Evolutionary conservation across 2,329 filamentous ascomycete species (phyloP).

Genomic region (Pseudonectria foliicola): DNA sequence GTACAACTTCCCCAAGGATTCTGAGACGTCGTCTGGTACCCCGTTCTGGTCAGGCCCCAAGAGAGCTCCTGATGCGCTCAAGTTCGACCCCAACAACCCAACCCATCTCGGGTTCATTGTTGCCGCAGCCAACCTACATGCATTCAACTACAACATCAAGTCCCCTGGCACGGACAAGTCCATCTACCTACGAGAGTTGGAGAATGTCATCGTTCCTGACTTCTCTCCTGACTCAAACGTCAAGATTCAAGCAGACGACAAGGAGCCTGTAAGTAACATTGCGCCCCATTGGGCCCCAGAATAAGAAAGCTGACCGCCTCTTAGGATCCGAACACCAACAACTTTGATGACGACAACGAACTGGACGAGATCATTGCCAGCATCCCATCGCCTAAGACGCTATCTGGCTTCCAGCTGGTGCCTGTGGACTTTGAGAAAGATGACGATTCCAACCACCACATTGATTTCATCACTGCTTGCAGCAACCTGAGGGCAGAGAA

Average conservation of each 20-base stretch:
- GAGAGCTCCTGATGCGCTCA: slow-evolving; percentile 85
- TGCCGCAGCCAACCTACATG: slow-evolving; percentile 84
- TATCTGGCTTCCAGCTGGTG: slow-evolving; percentile 81
- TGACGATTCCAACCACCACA: slow-evolving; percentile 95
- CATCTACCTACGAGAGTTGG: slow-evolving; percentile 72
- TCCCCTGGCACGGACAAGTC: slow-evolving; percentile 61
- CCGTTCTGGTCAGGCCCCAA: slow-evolving; percentile 98
- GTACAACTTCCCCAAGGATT: slow-evolving; percentile 96
- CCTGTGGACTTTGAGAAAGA: slow-evolving; percentile 99
- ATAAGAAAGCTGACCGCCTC: slow-evolving; percentile 5
- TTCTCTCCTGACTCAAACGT: slow-evolving; percentile 85
- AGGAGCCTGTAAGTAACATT: slow-evolving; percentile 60
- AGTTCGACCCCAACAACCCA: slow-evolving; percentile 76
- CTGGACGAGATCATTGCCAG: slow-evolving; percentile 63
- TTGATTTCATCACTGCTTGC: slow-evolving; percentile 96
- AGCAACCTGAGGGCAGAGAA: slow-evolving; percentile 96
- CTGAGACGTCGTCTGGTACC: slow-evolving; percentile 77
- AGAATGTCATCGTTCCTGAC: slow-evolving; percentile 92
- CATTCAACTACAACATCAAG: slow-evolving; percentile 97
- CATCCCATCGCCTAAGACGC: slow-evolving; percentile 69
- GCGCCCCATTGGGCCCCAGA: not conserved
- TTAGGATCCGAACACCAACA: slow-evolving; percentile 71
- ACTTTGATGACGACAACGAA: slow-evolving; percentile 67
- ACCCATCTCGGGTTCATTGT: slow-evolving; percentile 86
- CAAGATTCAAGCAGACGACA: slow-evolving; percentile 95